phyloP scores from a whole-genome alignment of 148 eudicot species.

The Dysphania ambrosioides region DNA sequence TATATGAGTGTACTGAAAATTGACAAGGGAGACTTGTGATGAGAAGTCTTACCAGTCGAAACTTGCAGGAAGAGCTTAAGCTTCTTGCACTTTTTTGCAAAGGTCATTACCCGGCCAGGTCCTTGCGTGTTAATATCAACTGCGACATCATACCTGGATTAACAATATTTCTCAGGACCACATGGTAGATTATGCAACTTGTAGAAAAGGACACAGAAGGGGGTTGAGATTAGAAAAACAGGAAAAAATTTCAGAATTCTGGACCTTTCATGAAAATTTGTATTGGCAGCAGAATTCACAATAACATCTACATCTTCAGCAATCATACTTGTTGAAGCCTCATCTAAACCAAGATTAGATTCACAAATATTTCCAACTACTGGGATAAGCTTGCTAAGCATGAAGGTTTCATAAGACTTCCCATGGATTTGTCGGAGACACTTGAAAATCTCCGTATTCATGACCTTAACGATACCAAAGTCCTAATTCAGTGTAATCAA shows the following conservation, averaged over 20 bases:
- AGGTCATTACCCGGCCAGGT: conserved; percentile 76
- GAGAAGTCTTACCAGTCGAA: conserved; percentile 62
- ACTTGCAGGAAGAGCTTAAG: conserved; percentile 83
- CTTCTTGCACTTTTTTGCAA: conserved; percentile 78
- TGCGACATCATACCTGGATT: conserved; percentile 81
- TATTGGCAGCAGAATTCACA: conserved; percentile 95
- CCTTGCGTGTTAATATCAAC: conserved; percentile 88
- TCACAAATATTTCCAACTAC: conserved; percentile 86
- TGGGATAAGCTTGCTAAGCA: conserved; percentile 87
- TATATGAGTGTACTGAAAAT: neutral
- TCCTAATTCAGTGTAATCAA: neutral
- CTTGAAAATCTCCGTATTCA: conserved; percentile 74
- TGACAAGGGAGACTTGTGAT: neutral
- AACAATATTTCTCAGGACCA: conserved; percentile 6
- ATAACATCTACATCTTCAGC: conserved; percentile 70
- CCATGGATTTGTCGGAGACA: conserved; percentile 76
- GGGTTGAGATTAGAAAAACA: neutral
- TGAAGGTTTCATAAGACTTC: conserved; percentile 76
- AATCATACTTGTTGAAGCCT: conserved; percentile 39
- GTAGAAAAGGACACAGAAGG: neutral
- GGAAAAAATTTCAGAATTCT: neutral
- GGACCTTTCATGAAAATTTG: conserved; percentile 94
- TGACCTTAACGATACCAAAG: conserved; percentile 43
- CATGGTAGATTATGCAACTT: neutral
- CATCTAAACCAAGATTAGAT: conserved; percentile 67